Evolutionary conservation across 2,329 filamentous ascomycete genomes (phyloP).

Genomic region (Ophiosphaerella herpotricha): DNA sequence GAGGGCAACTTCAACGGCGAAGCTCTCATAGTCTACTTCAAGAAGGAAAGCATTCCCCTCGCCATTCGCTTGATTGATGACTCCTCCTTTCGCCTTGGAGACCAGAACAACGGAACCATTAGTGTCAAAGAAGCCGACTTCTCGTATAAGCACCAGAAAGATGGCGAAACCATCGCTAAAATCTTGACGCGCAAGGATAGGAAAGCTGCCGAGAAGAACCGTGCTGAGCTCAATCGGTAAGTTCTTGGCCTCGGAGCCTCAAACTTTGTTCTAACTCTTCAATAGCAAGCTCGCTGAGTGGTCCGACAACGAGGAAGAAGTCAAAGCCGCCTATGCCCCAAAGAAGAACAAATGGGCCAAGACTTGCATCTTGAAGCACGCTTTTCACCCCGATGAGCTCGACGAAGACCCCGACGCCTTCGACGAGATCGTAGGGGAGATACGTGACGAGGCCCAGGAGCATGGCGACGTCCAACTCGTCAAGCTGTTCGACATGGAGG

Average conservation of each 20-base stretch:
- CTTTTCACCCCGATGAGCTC: conserved; percentile 87
- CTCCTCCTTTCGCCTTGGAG: conserved; percentile 74
- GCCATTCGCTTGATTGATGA: conserved; percentile 82
- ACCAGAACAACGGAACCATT: conserved; percentile 60
- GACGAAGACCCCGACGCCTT: conserved; percentile 82
- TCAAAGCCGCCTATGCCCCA: conserved; percentile 47
- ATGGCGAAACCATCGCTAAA: conserved; percentile 55
- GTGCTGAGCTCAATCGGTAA: conserved; percentile 78
- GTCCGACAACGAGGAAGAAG: conserved; percentile 77
- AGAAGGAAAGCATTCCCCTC: conserved; percentile 87
- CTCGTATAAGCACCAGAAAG: conserved; percentile 87
- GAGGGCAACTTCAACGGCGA: conserved; percentile 90
- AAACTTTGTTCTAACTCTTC: conserved; percentile 4
- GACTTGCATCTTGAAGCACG: conserved; percentile 84
- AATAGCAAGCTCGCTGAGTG: conserved; percentile 86
- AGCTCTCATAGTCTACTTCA: conserved; percentile 91
- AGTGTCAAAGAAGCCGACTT: conserved; percentile 82
- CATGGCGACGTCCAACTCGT: conserved; percentile 89
- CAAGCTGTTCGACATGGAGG: conserved; percentile 84
- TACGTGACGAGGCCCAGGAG: conserved; percentile 86
- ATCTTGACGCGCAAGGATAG: conserved; percentile 69
- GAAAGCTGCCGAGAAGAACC: conserved; percentile 88
- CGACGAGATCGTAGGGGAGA: conserved; percentile 92
- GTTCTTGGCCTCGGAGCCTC: conserved; percentile 11
- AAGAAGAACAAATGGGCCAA: conserved; percentile 71